Evolutionary conservation across 495 filamentous ascomycete genomes (phyloP), one percentile per base, ranked within the genome.

Genomic region (Hyaloscypha finlandica): DNA sequence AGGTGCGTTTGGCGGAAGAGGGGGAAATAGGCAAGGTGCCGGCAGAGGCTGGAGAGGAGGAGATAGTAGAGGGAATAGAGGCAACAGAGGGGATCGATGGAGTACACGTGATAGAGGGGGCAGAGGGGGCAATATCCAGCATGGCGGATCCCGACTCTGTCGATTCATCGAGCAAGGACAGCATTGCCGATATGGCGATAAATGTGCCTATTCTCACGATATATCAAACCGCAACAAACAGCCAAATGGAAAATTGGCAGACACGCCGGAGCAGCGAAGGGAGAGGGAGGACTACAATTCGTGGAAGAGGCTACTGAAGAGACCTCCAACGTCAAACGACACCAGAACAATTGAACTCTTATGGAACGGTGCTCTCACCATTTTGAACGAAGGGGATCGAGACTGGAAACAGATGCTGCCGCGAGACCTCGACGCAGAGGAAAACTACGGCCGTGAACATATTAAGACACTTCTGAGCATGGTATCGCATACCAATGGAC

Each of bases 351-450:
- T 67, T 57, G 51, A 45, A 31, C n/a, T 56, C 3, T 45, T 69
- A 39, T 69, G 61, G 67, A 64, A 61, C 19, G 61, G 63, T 42
- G 67, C 67, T 45, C 61, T 69, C 30, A 42, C 33, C 6, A 69
- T 69, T 56, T 69, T 69, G 35, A 56, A 69, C 55, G 54, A 52
- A 53, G 67, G 35, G 22, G 58, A 65, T 65, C 61, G 67, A 69
- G 55, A 69, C 29, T 65, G 42, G 67, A 65, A 64, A 55, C 67
- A 69, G 42, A 64, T 64, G 61, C 29, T 69, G 16, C 61, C 67
- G 33, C 53, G 61, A 59, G 67, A 69, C 32, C 67, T 69, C 51
- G 61, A 69, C 30, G 54, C 19, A 9, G 53, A 69, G 9, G 56
- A 69, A 32, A 57, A 69, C 42, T 60, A 58, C 19, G 66, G 66